Evolutionary conservation across 2,329 filamentous ascomycete genomes (phyloP).

Genomic region (Phyllosticta citrichinensis): DNA sequence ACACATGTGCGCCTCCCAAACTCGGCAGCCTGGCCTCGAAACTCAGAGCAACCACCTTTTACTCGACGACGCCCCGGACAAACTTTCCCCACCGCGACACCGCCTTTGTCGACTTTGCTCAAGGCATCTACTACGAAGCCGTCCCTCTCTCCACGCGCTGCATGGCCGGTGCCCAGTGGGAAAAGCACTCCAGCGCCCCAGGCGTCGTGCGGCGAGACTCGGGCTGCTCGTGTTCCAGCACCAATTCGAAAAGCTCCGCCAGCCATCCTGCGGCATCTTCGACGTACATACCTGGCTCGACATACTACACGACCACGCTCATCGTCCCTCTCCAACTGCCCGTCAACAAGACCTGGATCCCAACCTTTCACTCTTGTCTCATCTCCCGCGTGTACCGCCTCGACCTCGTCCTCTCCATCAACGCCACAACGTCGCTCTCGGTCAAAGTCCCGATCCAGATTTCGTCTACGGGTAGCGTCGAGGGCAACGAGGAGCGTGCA

Average conservation of each 20-base stretch:
- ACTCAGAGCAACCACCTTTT: slow-evolving; percentile 50
- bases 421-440: slow-evolving; percentile 29
- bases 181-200: slow-evolving; percentile 30
- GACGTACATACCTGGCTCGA: slow-evolving; percentile 28
- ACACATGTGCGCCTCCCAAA: slow-evolving; percentile 40
- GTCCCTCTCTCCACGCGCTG: slow-evolving; percentile 46
- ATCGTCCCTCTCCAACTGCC: slow-evolving; percentile 55
- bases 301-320: slow-evolving; percentile 53
- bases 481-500: neutral
- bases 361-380: slow-evolving; percentile 61
- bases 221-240: slow-evolving; percentile 20
- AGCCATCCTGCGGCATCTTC: slow-evolving; percentile 24
- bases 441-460: slow-evolving; percentile 39
- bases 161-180: slow-evolving; percentile 49
- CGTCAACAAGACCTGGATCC: slow-evolving; percentile 50
- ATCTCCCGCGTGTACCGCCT: slow-evolving; percentile 54
- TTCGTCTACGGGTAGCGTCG: slow-evolving; percentile 27
- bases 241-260: slow-evolving; percentile 9
- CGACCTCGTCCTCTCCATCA: slow-evolving; percentile 47
- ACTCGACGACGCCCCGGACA: slow-evolving; percentile 40
- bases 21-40: slow-evolving; percentile 44
- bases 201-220: slow-evolving; percentile 28
- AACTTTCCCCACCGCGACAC: slow-evolving; percentile 37
- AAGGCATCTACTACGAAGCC: slow-evolving; percentile 44
- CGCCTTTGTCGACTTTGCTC: slow-evolving; percentile 36